Evolutionary conservation across 1,284 basidiomycete species (phyloP).

Genomic region (Sporisorium iseilematis-ciliati): DNA sequence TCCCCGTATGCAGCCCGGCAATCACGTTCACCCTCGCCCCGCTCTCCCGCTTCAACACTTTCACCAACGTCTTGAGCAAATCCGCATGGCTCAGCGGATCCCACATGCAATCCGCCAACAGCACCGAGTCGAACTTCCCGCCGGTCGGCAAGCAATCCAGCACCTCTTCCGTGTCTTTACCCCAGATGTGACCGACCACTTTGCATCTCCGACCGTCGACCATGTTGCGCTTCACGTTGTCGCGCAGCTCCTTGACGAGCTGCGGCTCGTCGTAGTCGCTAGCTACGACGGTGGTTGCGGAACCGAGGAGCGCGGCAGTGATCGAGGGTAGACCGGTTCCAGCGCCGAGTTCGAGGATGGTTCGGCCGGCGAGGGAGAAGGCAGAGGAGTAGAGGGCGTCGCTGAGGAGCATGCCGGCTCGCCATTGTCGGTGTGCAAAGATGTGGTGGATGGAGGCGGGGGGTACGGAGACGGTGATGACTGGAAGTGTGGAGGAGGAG

Average conservation of each 20-base stretch:
- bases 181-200: slow-evolving; percentile 65
- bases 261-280: slow-evolving; percentile 65
- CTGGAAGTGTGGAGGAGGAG: background rate
- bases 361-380: slow-evolving; percentile 26
- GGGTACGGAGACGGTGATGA: slow-evolving; percentile 58
- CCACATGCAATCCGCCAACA: slow-evolving; percentile 68
- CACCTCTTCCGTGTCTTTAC: slow-evolving; percentile 57
- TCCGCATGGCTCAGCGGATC: slow-evolving; percentile 64
- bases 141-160: slow-evolving; percentile 53
- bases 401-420: slow-evolving; percentile 66
- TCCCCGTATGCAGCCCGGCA: slow-evolving; percentile 65
- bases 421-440: slow-evolving; percentile 68
- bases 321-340: slow-evolving; percentile 63
- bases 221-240: slow-evolving; percentile 50
- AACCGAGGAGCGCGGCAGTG: slow-evolving; percentile 43
- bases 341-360: slow-evolving; percentile 63
- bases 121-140: slow-evolving; percentile 48
- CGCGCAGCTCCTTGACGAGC: slow-evolving; percentile 59
- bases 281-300: slow-evolving; percentile 45
- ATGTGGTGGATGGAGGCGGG: slow-evolving; percentile 64
- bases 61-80: slow-evolving; percentile 56
- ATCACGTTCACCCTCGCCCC: slow-evolving; percentile 61
- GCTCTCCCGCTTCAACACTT: slow-evolving; percentile 25
- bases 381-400: slow-evolving; percentile 57
- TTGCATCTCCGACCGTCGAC: slow-evolving; percentile 20